These are phyloP conservation scores for Eucalyptus decipiens DNA, from an alignment of 345 rosid genomes.

Conservation along the genomic window DNA sequence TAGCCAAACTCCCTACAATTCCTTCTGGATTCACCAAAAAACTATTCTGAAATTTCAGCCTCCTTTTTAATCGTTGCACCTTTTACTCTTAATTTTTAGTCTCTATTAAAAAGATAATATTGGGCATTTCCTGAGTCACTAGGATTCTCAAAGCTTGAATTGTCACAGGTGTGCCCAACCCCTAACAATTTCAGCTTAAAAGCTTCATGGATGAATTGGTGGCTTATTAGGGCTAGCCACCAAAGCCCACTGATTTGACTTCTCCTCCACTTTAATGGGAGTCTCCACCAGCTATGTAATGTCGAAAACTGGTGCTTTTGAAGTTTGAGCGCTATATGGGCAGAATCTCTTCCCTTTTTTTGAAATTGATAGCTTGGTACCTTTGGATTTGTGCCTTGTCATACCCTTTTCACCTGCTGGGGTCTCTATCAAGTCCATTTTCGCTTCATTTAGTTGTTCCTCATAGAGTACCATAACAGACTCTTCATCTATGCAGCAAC, in stretches of 20 bases:
- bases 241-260: too few relatives aligned
- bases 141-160: too few relatives aligned
- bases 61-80: fast-evolving
- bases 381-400: too few relatives aligned
- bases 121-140: fast-evolving
- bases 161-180: too few relatives aligned
- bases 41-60: too few relatives aligned
- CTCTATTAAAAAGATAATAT: too few relatives aligned
- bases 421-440: too few relatives aligned
- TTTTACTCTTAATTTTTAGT: too few relatives aligned
- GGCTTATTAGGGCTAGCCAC: too few relatives aligned
- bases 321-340: fast-evolving
- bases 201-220: fast-evolving
- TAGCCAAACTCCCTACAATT: fast-evolving
- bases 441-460: too few relatives aligned
- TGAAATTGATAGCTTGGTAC: fast-evolving
- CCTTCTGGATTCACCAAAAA: too few relatives aligned
- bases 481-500: fast-evolving
- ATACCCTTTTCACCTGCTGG: fast-evolving
- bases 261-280: fast-evolving
- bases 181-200: fast-evolving
- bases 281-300: too few relatives aligned
- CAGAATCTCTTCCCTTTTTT: fast-evolving
- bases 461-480: fast-evolving
- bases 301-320: fast-evolving